Base-by-base conservation (phyloP, 2,329 filamentous ascomycete genomes). In the Neophaeococcomyces aloes region DNA sequence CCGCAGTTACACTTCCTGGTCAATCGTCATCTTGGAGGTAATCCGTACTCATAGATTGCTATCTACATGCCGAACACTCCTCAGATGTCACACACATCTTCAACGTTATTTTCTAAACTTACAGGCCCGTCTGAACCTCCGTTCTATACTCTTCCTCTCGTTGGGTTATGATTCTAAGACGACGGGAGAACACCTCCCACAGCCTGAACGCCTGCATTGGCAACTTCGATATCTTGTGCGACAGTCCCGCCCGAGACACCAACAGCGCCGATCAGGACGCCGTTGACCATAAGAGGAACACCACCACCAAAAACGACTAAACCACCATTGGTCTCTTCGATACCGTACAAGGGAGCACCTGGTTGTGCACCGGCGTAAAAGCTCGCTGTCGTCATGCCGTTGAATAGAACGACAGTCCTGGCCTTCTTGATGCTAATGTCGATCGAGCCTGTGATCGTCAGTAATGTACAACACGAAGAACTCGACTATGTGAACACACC, bases 351-450 rank as follows among this genome's bases (percentile, higher is more conserved):
- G 14, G 39, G 19, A 3, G 29, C 49, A 10, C 49, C 49, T 10
- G 49, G 49, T 36, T 50, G 45, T 32, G 35, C 30, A 15, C 27
- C 29, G 27, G 42, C 46, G 37, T 39, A 37, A 25, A 49, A 18
- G 6, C 19, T 29, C 19, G 35, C 42, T 15, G 39, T 40, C 7
- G 49, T 39, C 39, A 29, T 44, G 21, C 49, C 49, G 27, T 52
- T 52, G 39, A 48, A 52, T 1, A 40, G 18, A 7, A 43, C 43
- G 7, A 50, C 48, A 10, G 49, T 50, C 38, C 41, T 47, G 21
- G 49, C 47, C 36, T 52, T 52, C 37, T 52, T 52, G n/a, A 40
- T 39, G 3, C 41, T 35, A 15, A 52, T 48, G 35, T 52, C 49
- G 18, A 46, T 17, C 11, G 30, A 31, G 5, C 23, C 23, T 27